Base-by-base conservation (phyloP, 306 rosid species). In the Heteromeles arbutifolia region DNA sequence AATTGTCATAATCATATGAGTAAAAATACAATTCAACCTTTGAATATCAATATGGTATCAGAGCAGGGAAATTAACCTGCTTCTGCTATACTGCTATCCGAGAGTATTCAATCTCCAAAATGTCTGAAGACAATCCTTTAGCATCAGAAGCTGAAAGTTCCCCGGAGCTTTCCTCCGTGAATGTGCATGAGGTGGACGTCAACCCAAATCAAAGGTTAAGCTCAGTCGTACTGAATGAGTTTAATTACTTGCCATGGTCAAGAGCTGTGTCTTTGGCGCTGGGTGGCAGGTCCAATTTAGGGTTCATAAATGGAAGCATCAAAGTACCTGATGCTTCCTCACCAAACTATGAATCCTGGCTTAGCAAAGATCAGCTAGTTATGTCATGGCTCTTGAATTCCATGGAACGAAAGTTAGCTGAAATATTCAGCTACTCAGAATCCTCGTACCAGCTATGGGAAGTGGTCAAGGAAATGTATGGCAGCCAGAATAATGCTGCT, bases 261-360 rank as follows among this genome's bases (percentile, higher is more conserved):
- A 29, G 44, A 65, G 43, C 50, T n/a, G 34, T 32, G 34, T 32
- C 34, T 26, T 1, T 17, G 32, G 34, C 41, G 4, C 41, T 28
- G 1, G n/a, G 13, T 64, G 68, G 21, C 1, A 29, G 44, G 56
- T 50, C 56, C n/a, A 59, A 59, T 32, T 59, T 59, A 14, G 65
- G 65, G 65, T 59, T 59, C 65, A 59, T 59, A 59, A 59, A 59
- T 59, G 65, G 65, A 59, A 59, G 65, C 65, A 59, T 59, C 34
- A 1, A 32, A 32, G 34, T 32, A 5, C 34, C 34, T 32, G 34
- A 32, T 32, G 34, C 6, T 32, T 59, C 65, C 65, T 22, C 32
- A 59, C 65, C 65, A 59, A 59, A 14, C 12, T 41, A 67, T 67
- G 72, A 67, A 39, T 9, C 31, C 4, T 39, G 11, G 31, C 25